Base-by-base conservation (phyloP, 2,329 filamentous ascomycete species). In the Trichoderma polysporum region DNA sequence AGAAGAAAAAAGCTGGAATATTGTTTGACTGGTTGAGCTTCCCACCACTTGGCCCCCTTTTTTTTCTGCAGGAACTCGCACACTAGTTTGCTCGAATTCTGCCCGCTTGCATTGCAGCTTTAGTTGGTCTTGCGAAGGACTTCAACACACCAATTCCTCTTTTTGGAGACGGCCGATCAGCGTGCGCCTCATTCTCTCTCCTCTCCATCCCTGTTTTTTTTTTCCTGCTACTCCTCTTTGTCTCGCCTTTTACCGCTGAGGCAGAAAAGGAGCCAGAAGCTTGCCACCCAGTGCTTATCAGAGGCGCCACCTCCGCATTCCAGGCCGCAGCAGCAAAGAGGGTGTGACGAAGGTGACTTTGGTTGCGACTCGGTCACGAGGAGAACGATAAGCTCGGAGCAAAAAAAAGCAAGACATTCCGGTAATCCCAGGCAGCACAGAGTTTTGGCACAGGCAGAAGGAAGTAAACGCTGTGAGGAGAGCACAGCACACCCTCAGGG, bases 301-400 rank as follows among this genome's bases (percentile, higher is more conserved):
- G 3, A 45, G n/a, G 37, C 60, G 37, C 60, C 60, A 64, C 60
- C 37, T 64, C 60, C 60, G 25, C 60, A 64, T 64, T 64, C 50
- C 60, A 64, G 49, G 59, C 59, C 22, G 59, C 59, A 62, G 35
- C 59, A 25, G 10, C 19, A 56, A 63, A 56, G 37, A 45, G 50
- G 60, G 35, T 64, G 60, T 64, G 59, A 64, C 37, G 12, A 52
- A n/a, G 50, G 12, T 17, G 19, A 35, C 37, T 54, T n/a, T 60
- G 31, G 15, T 61, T 52, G 35, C 58, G 29, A 45, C 27, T 45
- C 53, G 50, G 60, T 64, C 60, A 64, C 60, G 60, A 56, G 60
- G 60, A 17, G 19, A 22, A 41, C 50, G 60, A 64, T 64, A 64
- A 64, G 60, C 33, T 56, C 53, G 17, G 35, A 47, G 17, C 15